Percentiles rank a stretch among this genome's conserved stretches.
Evolutionary conservation across 306 rosid genomes (phyloP).

Genomic region (Sicyos baderoa): DNA sequence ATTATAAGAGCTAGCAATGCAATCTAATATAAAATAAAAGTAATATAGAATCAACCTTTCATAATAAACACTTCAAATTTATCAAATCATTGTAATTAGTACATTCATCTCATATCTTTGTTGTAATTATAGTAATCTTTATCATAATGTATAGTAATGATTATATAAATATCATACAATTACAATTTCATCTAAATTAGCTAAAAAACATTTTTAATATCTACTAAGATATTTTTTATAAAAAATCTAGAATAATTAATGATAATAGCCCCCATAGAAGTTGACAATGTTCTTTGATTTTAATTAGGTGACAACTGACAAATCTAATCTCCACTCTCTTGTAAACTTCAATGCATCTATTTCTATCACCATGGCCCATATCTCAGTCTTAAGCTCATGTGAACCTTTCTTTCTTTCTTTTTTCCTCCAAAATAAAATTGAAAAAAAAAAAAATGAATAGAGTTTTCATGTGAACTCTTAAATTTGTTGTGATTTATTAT

Average conservation of each 20-base stretch:
- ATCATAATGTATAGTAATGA: not conserved
- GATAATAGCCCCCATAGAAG: not conserved
- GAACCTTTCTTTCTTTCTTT: not conserved
- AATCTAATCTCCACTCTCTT: not conserved
- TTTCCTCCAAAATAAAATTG: not conserved
- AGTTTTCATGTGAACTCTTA: constrained; percentile 12
- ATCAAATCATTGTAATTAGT: not conserved
- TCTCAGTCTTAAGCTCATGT: constrained; percentile 4
- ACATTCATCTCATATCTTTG: not conserved
- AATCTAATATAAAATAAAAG: too few relatives aligned
- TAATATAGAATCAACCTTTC: not conserved
- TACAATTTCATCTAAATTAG: not conserved
- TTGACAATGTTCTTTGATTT: not conserved
- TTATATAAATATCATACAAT: not conserved
- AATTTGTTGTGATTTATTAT: not conserved
- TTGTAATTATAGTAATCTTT: not conserved
- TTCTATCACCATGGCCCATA: constrained; percentile 8
- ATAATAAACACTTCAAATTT: not conserved
- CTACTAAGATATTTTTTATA: not conserved
- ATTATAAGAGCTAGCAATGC: too few relatives aligned
- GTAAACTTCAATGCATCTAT: not conserved
- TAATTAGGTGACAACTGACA: constrained; percentile 6
- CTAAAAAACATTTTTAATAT: not conserved
- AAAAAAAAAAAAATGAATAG: not conserved
- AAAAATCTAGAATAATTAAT: not conserved